Conservation (phyloP, 106 monocot genomes). For the Dendrobium chrysotoxum region DNA sequence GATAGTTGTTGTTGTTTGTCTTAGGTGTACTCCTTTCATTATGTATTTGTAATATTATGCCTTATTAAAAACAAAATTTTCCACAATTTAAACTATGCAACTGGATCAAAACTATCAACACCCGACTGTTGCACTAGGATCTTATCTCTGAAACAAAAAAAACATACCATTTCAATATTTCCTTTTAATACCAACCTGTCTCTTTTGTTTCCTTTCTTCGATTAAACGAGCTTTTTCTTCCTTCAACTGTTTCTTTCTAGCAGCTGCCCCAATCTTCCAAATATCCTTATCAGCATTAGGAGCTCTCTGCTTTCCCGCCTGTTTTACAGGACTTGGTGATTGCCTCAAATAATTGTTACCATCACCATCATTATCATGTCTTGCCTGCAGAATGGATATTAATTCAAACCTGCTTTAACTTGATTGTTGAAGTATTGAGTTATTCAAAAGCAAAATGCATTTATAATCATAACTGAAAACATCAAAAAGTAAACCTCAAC, state of each 20-base stretch:
- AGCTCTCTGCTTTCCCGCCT: conserved; percentile 18
- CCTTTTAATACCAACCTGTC: conserved; percentile 30
- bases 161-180: not conserved
- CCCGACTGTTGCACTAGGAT: not conserved
- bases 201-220: conserved; percentile 72
- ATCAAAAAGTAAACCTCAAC: not conserved
- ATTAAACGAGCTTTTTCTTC: conserved; percentile 53
- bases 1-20: no score
- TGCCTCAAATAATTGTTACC: not conserved
- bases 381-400: conserved; percentile 14
- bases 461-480: not conserved
- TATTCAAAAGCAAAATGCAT: not conserved
- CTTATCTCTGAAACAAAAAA: not conserved
- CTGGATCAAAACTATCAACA: not conserved
- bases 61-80: not conserved
- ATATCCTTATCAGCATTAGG: conserved; percentile 16
- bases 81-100: not conserved
- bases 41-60: no score
- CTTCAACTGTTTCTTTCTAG: conserved; percentile 53
- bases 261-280: conserved; percentile 18
- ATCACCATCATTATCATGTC: conserved; percentile 9
- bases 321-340: conserved; percentile 12
- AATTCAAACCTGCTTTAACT: not conserved
- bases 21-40: no score
- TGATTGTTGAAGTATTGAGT: conserved; percentile 5